Conservation (phyloP, 2,329 filamentous ascomycete species). For the Fusarium siculi region DNA sequence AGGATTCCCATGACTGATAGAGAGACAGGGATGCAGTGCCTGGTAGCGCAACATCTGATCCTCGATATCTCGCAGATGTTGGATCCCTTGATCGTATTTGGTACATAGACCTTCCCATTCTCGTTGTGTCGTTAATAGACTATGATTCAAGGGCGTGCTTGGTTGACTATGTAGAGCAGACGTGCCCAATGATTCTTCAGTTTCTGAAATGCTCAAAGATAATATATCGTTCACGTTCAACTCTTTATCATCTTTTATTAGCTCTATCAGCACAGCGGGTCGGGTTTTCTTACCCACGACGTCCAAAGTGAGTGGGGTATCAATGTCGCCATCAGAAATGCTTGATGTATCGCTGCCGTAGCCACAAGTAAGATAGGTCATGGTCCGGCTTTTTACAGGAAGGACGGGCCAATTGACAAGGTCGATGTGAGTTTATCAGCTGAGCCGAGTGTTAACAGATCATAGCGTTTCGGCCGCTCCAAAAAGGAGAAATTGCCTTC, state of each 20-base stretch:
- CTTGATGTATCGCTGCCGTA: neutral
- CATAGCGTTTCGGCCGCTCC: fast-evolving
- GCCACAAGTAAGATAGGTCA: neutral
- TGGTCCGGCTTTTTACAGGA: neutral
- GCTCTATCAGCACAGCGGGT: neutral
- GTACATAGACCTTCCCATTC: neutral
- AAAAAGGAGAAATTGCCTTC: neutral
- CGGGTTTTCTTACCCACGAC: neutral
- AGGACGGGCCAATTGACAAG: fast-evolving
- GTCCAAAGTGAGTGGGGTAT: neutral
- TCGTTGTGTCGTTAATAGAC: too few species aligned
- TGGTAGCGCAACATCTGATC: neutral
- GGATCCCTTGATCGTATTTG: neutral
- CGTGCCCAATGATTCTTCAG: neutral
- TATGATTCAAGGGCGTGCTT: neutral
- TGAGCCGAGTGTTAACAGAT: neutral
- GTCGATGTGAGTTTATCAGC: neutral
- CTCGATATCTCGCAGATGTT: neutral
- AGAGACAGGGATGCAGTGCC: neutral
- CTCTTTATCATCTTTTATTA: neutral
- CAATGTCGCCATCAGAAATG: neutral
- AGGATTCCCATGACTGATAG: neutral
- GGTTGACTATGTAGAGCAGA: neutral
- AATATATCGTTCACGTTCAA: neutral
- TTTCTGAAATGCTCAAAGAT: neutral